These are phyloP conservation scores for Nepenthes alata DNA, from an alignment of 179 eudicot genomes.

Conservation along the genomic window DNA sequence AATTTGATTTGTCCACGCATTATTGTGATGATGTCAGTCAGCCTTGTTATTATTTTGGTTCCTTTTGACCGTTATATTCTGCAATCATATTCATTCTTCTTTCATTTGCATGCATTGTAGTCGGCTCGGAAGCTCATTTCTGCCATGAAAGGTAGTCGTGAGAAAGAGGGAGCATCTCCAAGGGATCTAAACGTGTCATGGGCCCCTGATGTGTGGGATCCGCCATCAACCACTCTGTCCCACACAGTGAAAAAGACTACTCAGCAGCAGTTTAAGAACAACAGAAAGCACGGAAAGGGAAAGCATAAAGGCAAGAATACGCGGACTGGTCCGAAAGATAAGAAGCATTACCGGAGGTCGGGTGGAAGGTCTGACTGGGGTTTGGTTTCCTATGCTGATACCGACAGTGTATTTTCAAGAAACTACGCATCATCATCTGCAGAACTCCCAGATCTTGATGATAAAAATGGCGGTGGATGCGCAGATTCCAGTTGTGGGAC, in stretches of 20 bases:
- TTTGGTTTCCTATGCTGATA: conserved; percentile 16
- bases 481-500: conserved; percentile 48
- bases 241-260: conserved; percentile 38
- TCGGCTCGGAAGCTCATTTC: conserved; percentile 49
- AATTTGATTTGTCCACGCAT: background rate
- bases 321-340: conserved; percentile 28
- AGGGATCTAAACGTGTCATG: conserved; percentile 60
- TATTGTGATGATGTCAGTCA: background rate
- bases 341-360: conserved; percentile 43
- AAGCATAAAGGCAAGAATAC: conserved; percentile 50
- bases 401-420: conserved; percentile 13
- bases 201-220: conserved; percentile 96
- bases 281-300: conserved; percentile 49
- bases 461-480: conserved; percentile 23
- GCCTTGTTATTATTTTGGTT: background rate
- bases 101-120: conserved; percentile 16
- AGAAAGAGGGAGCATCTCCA: conserved; percentile 42
- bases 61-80: background rate
- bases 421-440: conserved; percentile 14
- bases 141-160: conserved; percentile 84
- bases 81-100: background rate
- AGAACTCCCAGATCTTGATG: conserved; percentile 20
- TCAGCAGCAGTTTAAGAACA: conserved; percentile 28
- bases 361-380: conserved; percentile 21
- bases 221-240: conserved; percentile 55